Conservation (phyloP, 75 land plant genomes). For the Pseudotsuga menziesii region DNA sequence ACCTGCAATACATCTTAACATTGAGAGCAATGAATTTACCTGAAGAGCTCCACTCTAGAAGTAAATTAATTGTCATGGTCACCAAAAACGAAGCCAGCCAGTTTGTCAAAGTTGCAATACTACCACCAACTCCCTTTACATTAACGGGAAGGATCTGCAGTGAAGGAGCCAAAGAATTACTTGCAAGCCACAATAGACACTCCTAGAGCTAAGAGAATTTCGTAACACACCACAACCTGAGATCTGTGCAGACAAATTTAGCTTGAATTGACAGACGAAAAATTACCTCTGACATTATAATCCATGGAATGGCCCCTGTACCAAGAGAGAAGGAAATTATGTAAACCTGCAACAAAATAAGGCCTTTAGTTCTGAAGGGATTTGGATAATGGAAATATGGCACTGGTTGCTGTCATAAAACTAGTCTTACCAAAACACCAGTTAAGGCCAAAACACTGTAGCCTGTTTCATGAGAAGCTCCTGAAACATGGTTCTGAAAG, state of each 20-base stretch:
- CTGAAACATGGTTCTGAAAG: background rate
- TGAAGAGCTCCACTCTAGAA: constrained; percentile 66
- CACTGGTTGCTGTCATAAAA: background rate
- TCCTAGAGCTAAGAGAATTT: background rate
- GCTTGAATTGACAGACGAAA: background rate
- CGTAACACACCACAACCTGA: background rate
- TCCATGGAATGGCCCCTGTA: constrained; percentile 86
- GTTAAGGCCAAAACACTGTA: constrained; percentile 4
- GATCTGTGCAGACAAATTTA: background rate
- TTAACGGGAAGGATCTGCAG: constrained; percentile 68
- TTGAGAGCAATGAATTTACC: constrained; percentile 24
- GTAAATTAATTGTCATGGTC: constrained; percentile 66
- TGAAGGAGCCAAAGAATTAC: background rate
- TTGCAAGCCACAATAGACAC: background rate
- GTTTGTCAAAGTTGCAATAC: constrained; percentile 69
- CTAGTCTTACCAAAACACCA: constrained; percentile 8
- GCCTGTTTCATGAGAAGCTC: background rate
- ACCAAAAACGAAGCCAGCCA: constrained; percentile 54
- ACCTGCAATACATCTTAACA: too few species aligned
- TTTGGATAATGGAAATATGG: background rate
- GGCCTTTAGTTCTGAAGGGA: background rate
- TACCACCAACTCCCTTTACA: constrained; percentile 76
- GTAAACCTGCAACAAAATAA: constrained; percentile 36
- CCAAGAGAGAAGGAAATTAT: constrained; percentile 75
- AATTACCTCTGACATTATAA: constrained; percentile 87